Conservation (phyloP, 2,329 filamentous ascomycete species). For the Pseudogymnoascus sp. region DNA sequence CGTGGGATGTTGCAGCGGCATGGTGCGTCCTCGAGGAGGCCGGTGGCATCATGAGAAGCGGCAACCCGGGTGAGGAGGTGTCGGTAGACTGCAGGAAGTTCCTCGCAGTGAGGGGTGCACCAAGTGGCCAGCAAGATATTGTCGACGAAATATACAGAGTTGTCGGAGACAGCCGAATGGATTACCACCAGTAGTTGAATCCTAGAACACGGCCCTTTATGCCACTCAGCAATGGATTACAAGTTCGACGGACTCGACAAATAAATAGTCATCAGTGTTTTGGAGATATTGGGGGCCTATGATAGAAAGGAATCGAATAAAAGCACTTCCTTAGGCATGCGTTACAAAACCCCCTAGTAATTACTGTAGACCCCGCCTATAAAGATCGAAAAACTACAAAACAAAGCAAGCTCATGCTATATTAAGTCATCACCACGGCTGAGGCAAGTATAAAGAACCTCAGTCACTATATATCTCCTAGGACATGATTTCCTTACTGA, state of each 20-base stretch:
- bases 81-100: slow-evolving; percentile 52
- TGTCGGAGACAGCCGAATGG: slow-evolving; percentile 46
- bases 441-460: background rate
- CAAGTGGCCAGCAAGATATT: slow-evolving; percentile 50
- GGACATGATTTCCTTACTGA: background rate
- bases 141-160: slow-evolving; percentile 57
- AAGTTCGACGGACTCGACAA: background rate
- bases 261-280: background rate
- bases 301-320: background rate
- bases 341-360: background rate
- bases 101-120: slow-evolving; percentile 53
- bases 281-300: background rate
- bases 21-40: slow-evolving; percentile 71
- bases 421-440: background rate
- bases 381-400: background rate
- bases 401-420: background rate
- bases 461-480: background rate
- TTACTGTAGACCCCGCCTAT: background rate
- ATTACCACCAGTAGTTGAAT: slow-evolving; percentile 30
- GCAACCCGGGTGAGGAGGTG: slow-evolving; percentile 59
- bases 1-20: slow-evolving; percentile 77
- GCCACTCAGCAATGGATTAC: background rate
- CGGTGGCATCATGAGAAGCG: slow-evolving; percentile 63
- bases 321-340: background rate
- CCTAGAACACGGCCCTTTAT: background rate